Conservation (phyloP, 768 basidiomycete genomes). For the Kondoa subrosea region DNA sequence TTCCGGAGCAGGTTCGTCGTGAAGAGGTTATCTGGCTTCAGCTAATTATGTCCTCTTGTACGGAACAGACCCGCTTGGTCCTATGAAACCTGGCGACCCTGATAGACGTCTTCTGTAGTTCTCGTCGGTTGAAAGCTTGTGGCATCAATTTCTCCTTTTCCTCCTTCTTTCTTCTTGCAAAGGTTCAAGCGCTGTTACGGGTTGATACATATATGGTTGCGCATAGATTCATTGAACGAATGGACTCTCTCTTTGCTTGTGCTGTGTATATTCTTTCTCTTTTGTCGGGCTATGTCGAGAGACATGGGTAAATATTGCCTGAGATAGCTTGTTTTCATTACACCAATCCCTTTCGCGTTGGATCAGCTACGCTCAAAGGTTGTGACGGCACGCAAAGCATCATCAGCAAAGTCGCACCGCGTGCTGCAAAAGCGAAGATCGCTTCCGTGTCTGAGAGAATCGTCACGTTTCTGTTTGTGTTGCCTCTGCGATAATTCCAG, state of each 20-base stretch:
- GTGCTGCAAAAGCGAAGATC: too few relatives aligned
- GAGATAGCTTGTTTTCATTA: too few relatives aligned
- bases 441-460: too few relatives aligned
- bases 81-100: neutral
- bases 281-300: neutral
- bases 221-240: neutral
- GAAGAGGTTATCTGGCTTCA: neutral
- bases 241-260: neutral
- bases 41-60: neutral
- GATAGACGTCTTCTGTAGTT: neutral
- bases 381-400: too few relatives aligned
- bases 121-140: neutral
- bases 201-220: neutral
- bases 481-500: too few relatives aligned
- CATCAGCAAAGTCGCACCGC: too few relatives aligned
- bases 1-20: neutral
- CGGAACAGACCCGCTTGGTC: neutral
- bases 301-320: neutral
- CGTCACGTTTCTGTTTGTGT: too few relatives aligned
- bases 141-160: neutral
- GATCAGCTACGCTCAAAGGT: too few relatives aligned
- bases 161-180: neutral
- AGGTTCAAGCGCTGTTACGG: too few relatives aligned
- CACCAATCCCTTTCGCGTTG: too few relatives aligned
- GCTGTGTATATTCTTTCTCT: neutral